Evolutionary conservation across 2,329 filamentous ascomycete genomes (phyloP).

Genomic region (Neofusicoccum cordaticola): DNA sequence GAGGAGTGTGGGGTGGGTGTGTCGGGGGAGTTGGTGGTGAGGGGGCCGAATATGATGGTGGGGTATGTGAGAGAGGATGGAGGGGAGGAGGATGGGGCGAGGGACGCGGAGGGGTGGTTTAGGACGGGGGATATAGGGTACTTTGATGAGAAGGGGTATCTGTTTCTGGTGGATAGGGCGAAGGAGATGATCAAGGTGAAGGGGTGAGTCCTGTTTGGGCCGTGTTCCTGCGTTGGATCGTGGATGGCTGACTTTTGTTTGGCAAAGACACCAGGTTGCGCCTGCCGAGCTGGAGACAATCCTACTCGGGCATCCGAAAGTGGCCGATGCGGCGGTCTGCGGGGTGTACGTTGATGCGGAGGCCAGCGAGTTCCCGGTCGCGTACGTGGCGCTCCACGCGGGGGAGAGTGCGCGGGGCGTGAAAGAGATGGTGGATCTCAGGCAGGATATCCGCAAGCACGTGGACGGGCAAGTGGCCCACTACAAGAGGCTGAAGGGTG

Average conservation of each 20-base stretch:
- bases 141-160: constrained; percentile 3
- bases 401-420: background rate
- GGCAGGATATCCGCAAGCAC: constrained; percentile 24
- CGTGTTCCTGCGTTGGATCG: too few relatives aligned
- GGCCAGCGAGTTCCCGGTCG: constrained; percentile 31
- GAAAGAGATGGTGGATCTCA: background rate
- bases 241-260: background rate
- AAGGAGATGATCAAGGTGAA: constrained; percentile 16
- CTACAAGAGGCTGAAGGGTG: constrained; percentile 32
- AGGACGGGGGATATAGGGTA: constrained; percentile 6
- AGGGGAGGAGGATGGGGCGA: background rate
- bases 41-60: background rate
- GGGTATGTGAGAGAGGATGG: background rate
- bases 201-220: background rate
- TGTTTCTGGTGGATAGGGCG: background rate
- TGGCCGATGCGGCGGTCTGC: constrained; percentile 33
- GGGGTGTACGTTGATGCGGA: constrained; percentile 26
- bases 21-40: background rate
- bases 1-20: background rate
- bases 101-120: constrained; percentile 4
- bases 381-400: constrained; percentile 23
- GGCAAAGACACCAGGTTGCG: constrained; percentile 27
- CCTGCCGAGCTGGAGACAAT: constrained; percentile 34
- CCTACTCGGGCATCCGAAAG: constrained; percentile 26
- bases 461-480: constrained; percentile 29